Base-by-base conservation (phyloP, 1,139 yeast species). In the Sporopachydermia cereana region DNA sequence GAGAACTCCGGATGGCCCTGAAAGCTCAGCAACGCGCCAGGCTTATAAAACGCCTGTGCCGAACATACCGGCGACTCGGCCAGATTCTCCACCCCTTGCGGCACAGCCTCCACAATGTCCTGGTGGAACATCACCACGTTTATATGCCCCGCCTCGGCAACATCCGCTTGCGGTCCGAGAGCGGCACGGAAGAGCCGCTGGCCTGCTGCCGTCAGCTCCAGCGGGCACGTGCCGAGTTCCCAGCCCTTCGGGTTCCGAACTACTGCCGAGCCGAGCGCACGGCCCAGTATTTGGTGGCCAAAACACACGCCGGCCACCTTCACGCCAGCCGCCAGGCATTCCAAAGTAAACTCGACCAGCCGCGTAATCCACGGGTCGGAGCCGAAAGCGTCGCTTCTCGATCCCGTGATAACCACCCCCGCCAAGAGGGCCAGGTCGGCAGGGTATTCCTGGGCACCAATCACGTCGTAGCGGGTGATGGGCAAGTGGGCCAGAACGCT, bases 1-100 rank as follows among this genome's bases (percentile, higher is more conserved):
- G 67, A 58, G 55, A 84, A 86, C 58, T 88, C 96, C 0, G 96
- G 96, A 57, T 88, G 96, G 0, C 96, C 96, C 59, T 88, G 96
- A 54, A 85, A 76, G 0, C 93, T 76, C 41, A 85, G 63, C 2
- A 80, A 48, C 45, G 68, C 67, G 20, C 66, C 49, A 4, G 66
- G 63, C 48, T 64, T 68, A 50, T 74, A 77, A 51, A 70, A 76
- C 48, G 43, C 95, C 84, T 88, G 96, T 30, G 76, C 63, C 1
- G 62, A 57, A 51, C 93, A 80, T 43, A 63, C 67, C 62, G 9
- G 81, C 74, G 1, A 86, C 85, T 52, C 78, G 57, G 50, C 70
- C 60, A 63, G 48, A 41, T 64, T 52, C 29, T 25, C 29, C 43
- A 72, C 70, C 3, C 60, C 69, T 9, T 49, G 50, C 2, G 81